Base-by-base conservation (phyloP, 1,284 basidiomycete genomes). In the Sanghuangporus baumii region DNA sequence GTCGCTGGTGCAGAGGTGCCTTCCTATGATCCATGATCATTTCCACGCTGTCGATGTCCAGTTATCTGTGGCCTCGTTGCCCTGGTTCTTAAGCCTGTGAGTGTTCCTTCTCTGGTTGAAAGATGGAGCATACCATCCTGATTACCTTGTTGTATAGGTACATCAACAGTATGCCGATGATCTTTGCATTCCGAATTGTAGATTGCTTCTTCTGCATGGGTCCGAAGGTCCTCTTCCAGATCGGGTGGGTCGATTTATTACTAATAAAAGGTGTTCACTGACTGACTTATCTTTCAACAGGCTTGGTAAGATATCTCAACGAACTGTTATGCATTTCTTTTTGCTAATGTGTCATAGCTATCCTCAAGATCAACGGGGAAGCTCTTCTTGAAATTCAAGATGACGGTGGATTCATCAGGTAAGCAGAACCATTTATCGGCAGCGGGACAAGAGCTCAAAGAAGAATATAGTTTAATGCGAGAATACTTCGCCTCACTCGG, bases 171-270 rank as follows among this genome's bases (percentile, higher is more conserved):
- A 98, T 99, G 94, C 97, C 97, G 0, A 92, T 99, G 86, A 89
- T 99, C 55, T 99, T 99, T 72, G 96, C 97, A 0, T 99, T 98
- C 81, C 87, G 97, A 54, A 95, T 99, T 71, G 94, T 98, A 2
- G 97, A 99, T 74, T 99, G 97, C 74, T 97, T 99, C 76, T 93
- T 99, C 79, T 96, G 96, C 67, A 98, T 98, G 94, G 97, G 97
- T 0, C 94, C 96, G 1, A 98, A 96, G 71, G 97, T 99, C 12
- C 78, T 99, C 52, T 99, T 99, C 81, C 96, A 99, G 83, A 89
- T 96, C 62, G 94, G 93, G 91, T 94, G 71, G 74, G 91, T 76
- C 43, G 8, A 54, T 66, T 18, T 60, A 58, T 60, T 40, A n/a
- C 41, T 43, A 31, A n/a, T n/a, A 34, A 14, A 7, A 47, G 55